phyloP scores from a whole-genome alignment of 108 stramenopile genomes.

The Asterionellopsis glacialis region DNA sequence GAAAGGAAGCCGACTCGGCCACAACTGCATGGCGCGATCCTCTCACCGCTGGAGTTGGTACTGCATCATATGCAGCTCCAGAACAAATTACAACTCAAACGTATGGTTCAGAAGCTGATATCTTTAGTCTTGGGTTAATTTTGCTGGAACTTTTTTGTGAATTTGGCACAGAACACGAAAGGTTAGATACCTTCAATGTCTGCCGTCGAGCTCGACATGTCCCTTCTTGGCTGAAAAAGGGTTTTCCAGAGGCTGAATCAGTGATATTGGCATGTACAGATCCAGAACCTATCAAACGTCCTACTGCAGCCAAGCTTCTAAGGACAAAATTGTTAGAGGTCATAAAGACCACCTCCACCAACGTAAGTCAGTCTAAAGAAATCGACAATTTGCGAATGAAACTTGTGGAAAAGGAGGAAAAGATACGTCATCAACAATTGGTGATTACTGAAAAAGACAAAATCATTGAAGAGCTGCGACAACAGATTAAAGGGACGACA shows the following conservation, averaged over 20 bases:
- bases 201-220: constrained; percentile 49
- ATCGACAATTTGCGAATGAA: constrained; percentile 1
- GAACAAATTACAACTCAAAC: constrained; percentile 73
- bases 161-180: constrained; percentile 87
- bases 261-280: constrained; percentile 64
- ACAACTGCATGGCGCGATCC: constrained; percentile 16
- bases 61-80: constrained; percentile 91
- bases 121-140: constrained; percentile 92
- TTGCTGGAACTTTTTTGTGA: constrained; percentile 88
- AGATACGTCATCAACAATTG: constrained; percentile 23
- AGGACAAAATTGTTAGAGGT: background rate
- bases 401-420: constrained; percentile 35
- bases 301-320: constrained; percentile 49
- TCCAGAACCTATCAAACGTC: constrained; percentile 42
- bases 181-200: constrained; percentile 64
- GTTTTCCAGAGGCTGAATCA: constrained; percentile 47
- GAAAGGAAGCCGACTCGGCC: background rate
- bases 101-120: constrained; percentile 88
- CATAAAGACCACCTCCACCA: background rate
- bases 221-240: constrained; percentile 35
- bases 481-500: constrained; percentile 14
- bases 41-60: constrained; percentile 88
- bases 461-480: constrained; percentile 23
- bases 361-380: background rate
- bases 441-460: constrained; percentile 30